Base-by-base conservation (phyloP, 495 filamentous ascomycete species). In the Tuber magnatum region DNA sequence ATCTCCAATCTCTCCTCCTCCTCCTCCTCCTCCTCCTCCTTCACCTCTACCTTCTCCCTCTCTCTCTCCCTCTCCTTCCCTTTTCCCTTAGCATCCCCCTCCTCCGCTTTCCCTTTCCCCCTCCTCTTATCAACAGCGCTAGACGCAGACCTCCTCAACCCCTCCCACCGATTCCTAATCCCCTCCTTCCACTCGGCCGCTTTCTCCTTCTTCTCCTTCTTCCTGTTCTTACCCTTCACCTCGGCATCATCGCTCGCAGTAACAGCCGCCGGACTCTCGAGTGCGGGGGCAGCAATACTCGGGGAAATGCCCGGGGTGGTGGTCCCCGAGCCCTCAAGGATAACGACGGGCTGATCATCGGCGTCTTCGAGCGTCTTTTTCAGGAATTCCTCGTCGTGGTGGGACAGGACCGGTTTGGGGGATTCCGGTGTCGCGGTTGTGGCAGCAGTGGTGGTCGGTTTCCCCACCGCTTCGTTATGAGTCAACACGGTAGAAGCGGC, bases 331-430 rank as follows among this genome's bases (percentile, higher is more conserved):
- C 75, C 39, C 79, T 72, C 68, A 79, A 83, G 7, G 79, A 78
- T 69, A 42, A 86, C 86, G 42, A 89, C 84, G 48, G 84, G 85
- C 20, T 84, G 84, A 32, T 81, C 80, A 44, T 79, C 77, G 3
- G 71, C 48, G 6, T 46, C 71, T 70, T 82, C 75, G 7, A 82
- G 77, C 5, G 78, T 56, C 40, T 74, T 38, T 8, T 38, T 16
- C 35, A 90, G 80, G 76, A 88, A 90, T 38, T 84, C 83, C 79
- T 90, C 89, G 71, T 90, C 89, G 74, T 87, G 86, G 35, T 85
- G 80, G 14, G 84, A 87, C 16, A 90, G 79, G 18, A 90, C 85
- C 16, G 87, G 88, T 44, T 85, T 76, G 46, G 77, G 77, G 2
- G 56, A 70, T 51, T 79, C 51, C 35, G 56, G 20, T 24, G 69